Evolutionary conservation across 495 filamentous ascomycete genomes (phyloP).

Genomic region (Astrothelium subdiscretum): DNA sequence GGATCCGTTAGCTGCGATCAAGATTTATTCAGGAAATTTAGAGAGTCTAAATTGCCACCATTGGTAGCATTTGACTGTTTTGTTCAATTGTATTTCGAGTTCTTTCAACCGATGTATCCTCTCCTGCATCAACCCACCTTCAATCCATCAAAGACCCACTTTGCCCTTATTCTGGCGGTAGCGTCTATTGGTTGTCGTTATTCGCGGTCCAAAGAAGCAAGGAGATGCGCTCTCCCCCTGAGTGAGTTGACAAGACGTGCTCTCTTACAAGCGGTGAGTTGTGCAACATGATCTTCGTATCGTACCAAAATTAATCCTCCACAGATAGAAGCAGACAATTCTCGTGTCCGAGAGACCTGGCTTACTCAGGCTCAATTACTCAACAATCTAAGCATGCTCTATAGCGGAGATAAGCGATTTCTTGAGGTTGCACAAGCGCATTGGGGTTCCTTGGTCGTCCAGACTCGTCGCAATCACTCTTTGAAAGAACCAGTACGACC

Average conservation of each 20-base stretch:
- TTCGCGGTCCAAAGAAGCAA: not conserved
- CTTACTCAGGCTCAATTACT: constrained; percentile 2
- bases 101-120: constrained; percentile 10
- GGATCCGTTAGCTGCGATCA: not conserved
- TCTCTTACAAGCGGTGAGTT: not conserved
- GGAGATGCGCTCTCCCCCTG: not conserved
- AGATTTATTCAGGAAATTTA: not conserved
- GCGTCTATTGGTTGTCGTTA: constrained; percentile 10
- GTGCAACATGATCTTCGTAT: not conserved
- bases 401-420: constrained; percentile 6
- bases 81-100: constrained; percentile 10
- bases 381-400: constrained; percentile 5
- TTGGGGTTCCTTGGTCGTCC: not conserved
- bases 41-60: constrained; percentile 2
- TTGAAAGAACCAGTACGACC: not conserved
- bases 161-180: constrained; percentile 6
- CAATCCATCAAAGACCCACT: constrained; percentile 4
- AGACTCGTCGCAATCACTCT: not conserved
- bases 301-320: not conserved
- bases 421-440: constrained; percentile 4
- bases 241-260: constrained; percentile 3
- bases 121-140: constrained; percentile 11
- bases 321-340: constrained; percentile 5
- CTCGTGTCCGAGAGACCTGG: constrained; percentile 1
- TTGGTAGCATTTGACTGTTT: constrained; percentile 8